Conservation (phyloP, 1,284 basidiomycete species). For the Fistulina hepatica region DNA sequence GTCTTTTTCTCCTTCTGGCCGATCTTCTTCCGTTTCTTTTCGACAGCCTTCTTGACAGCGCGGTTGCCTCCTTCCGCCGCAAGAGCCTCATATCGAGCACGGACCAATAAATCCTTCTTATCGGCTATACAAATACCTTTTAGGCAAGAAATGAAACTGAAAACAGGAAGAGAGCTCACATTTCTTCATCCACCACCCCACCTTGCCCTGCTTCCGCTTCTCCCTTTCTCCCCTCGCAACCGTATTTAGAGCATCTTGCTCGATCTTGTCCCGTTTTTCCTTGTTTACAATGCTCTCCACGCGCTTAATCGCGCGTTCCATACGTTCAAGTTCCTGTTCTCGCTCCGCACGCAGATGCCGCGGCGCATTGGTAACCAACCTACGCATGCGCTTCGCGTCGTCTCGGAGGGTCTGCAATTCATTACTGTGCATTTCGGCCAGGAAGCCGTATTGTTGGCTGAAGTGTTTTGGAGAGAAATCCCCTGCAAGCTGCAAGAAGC, state of each 20-base stretch:
- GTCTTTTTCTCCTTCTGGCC: constrained; percentile 84
- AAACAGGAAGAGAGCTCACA: constrained; percentile 34
- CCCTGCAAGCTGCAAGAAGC: constrained; percentile 76
- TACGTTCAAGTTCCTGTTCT: constrained; percentile 57
- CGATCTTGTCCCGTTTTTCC: constrained; percentile 59
- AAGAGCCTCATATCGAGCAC: constrained; percentile 69
- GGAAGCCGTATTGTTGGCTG: constrained; percentile 68
- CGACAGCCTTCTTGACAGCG: constrained; percentile 80
- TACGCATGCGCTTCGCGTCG: constrained; percentile 58
- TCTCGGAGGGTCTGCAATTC: constrained; percentile 64
- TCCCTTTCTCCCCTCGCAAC: constrained; percentile 61
- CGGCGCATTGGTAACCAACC: constrained; percentile 57
- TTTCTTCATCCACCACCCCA: constrained; percentile 81
- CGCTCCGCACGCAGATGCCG: constrained; percentile 51
- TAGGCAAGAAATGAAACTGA: constrained; percentile 10
- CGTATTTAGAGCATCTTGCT: constrained; percentile 52
- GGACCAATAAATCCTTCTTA: constrained; percentile 61
- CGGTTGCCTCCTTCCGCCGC: constrained; percentile 63
- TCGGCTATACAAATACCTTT: constrained; percentile 41
- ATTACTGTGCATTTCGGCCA: constrained; percentile 53
- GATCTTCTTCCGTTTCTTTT: constrained; percentile 82
- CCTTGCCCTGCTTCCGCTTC: constrained; percentile 69
- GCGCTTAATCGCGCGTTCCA: constrained; percentile 74
- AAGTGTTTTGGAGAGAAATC: constrained; percentile 62
- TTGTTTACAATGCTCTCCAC: constrained; percentile 72